Conservation (phyloP, 495 filamentous ascomycete genomes). For the Talaromyces nanjingensis region DNA sequence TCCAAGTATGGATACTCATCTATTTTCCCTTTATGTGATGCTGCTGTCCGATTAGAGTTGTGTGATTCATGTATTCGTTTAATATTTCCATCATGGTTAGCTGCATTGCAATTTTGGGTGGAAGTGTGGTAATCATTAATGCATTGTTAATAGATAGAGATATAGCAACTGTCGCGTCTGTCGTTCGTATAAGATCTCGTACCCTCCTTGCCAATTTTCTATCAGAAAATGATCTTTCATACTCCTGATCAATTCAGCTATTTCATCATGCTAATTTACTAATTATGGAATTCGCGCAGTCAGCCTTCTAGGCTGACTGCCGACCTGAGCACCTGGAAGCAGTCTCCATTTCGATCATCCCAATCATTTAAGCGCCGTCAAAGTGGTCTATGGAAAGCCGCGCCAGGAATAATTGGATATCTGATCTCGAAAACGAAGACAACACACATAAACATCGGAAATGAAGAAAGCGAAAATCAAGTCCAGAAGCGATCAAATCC, state of each 20-base stretch:
- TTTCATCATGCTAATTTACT: neutral
- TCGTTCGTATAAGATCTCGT: neutral
- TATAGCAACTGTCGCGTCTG: neutral
- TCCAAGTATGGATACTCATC: neutral
- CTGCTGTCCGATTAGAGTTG: neutral
- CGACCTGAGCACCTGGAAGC: neutral
- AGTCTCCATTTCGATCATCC: neutral
- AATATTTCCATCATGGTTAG: neutral
- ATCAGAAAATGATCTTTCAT: too few relatives aligned
- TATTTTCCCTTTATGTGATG: neutral
- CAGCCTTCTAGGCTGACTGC: neutral
- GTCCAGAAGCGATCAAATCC: neutral
- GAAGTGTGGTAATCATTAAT: neutral
- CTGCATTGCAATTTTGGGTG: neutral
- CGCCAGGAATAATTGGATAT: conserved; percentile 11
- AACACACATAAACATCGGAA: conserved; percentile 7
- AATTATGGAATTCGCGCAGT: neutral
- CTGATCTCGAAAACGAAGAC: conserved; percentile 17
- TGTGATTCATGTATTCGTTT: neutral
- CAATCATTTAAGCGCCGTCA: conserved; percentile 11
- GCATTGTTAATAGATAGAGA: neutral
- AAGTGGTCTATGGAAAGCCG: conserved; percentile 9
- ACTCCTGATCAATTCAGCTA: neutral
- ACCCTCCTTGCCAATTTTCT: neutral
- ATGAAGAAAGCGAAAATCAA: neutral